Conservation (phyloP, 305 asterid genomes). For the Fraxinus floribunda region DNA sequence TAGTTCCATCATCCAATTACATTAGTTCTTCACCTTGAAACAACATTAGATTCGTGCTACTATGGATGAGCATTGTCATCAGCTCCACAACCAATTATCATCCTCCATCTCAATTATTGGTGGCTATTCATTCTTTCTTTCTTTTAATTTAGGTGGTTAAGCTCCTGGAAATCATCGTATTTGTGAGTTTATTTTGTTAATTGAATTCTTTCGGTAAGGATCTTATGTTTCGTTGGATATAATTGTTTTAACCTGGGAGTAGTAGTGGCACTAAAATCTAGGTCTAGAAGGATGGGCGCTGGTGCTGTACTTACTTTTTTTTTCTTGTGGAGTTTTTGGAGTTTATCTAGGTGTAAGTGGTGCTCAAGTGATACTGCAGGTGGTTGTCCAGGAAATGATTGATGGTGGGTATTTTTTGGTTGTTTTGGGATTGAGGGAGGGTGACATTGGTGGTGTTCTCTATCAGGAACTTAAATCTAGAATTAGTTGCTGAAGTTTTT, state of each 20-base stretch:
- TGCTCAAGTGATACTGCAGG: neutral
- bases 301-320: neutral
- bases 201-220: neutral
- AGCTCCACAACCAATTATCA: neutral
- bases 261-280: neutral
- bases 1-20: neutral
- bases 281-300: neutral
- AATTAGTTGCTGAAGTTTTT: neutral
- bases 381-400: neutral
- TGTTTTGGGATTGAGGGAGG: neutral
- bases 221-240: neutral
- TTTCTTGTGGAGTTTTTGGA: neutral
- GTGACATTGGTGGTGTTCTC: neutral
- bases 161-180: neutral
- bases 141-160: neutral
- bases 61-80: neutral
- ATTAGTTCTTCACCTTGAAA: neutral
- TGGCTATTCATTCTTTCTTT: neutral
- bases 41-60: neutral
- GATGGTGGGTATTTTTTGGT: neutral
- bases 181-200: neutral
- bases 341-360: neutral
- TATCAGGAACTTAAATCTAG: neutral
- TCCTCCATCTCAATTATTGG: neutral
- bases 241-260: neutral